These are phyloP conservation scores for Bipolaris oryzae DNA, from an alignment of 2,329 filamentous ascomycete genomes.

Conservation along the genomic window DNA sequence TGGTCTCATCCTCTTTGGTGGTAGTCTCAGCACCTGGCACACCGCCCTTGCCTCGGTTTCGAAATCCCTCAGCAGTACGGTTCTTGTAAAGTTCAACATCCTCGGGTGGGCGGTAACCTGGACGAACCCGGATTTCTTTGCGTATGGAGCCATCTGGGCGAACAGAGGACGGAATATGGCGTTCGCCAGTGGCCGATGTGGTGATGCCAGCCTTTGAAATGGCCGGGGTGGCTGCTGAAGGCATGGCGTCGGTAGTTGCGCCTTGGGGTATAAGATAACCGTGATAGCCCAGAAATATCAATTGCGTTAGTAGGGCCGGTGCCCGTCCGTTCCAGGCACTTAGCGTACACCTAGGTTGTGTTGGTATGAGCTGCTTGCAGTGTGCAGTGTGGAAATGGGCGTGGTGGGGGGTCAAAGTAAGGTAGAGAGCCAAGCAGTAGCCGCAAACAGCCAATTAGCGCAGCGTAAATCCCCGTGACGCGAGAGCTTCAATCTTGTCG, in stretches of 20 bases:
- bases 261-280: constrained; percentile 1
- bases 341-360: background rate
- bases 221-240: constrained; percentile 36
- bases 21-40: constrained; percentile 73
- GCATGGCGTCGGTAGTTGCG: constrained; percentile 29
- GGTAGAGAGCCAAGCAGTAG: constrained; percentile 15
- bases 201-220: constrained; percentile 64
- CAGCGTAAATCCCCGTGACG: constrained; percentile 29
- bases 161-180: constrained; percentile 85
- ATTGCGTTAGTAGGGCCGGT: background rate
- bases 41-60: constrained; percentile 70
- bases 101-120: constrained; percentile 91
- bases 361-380: background rate
- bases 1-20: constrained; percentile 54
- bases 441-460: constrained; percentile 36
- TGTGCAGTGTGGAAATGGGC: background rate
- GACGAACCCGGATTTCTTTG: constrained; percentile 90
- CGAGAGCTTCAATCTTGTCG: constrained; percentile 30
- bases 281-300: constrained; percentile 1
- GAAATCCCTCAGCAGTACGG: constrained; percentile 82
- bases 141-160: constrained; percentile 90
- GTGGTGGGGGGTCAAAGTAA: constrained; percentile 17
- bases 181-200: constrained; percentile 75
- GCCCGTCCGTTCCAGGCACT: background rate
- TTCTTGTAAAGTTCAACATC: constrained; percentile 98